These are phyloP conservation scores for Pseudophaeomoniella oleicola DNA, from an alignment of 2,329 filamentous ascomycete species.

Conservation along the genomic window DNA sequence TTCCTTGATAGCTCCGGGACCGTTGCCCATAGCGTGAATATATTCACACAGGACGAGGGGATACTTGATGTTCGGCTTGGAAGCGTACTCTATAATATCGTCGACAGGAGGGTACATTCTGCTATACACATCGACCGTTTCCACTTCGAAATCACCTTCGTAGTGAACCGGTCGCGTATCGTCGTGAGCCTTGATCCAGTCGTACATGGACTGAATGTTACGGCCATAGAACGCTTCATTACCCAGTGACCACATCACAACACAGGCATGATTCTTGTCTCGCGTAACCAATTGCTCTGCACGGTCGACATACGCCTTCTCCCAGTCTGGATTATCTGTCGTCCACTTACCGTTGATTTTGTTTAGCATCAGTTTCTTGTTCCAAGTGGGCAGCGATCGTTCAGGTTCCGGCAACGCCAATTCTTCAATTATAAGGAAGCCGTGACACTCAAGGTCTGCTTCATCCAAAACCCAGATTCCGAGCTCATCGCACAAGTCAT, in stretches of 20 bases:
- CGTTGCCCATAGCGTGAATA: slow-evolving; percentile 57
- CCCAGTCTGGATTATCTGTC: slow-evolving; percentile 18
- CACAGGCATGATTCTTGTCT: slow-evolving; percentile 56
- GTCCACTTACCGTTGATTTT: slow-evolving; percentile 3
- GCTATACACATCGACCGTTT: slow-evolving; percentile 50
- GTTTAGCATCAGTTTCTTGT: background rate
- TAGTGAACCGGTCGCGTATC: slow-evolving; percentile 49
- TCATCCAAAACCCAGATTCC: slow-evolving; percentile 23
- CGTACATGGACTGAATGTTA: slow-evolving; percentile 55
- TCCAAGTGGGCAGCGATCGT: background rate
- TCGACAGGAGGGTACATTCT: slow-evolving; percentile 44
- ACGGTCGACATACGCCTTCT: slow-evolving; percentile 54
- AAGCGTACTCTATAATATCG: slow-evolving; percentile 31
- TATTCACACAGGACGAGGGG: slow-evolving; percentile 34
- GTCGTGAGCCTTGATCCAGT: slow-evolving; percentile 45
- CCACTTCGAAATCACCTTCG: slow-evolving; percentile 46
- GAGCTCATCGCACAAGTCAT: slow-evolving; percentile 19
- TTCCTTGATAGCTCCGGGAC: slow-evolving; percentile 53
- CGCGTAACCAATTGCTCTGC: slow-evolving; percentile 49
- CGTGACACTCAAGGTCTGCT: slow-evolving; percentile 22
- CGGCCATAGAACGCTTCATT: slow-evolving; percentile 60
- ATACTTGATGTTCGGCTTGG: slow-evolving; percentile 35
- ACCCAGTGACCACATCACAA: slow-evolving; percentile 60
- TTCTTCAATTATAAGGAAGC: slow-evolving; percentile 10
- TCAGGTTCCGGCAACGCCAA: background rate